phyloP scores from a whole-genome alignment of 257 asterid species.

The Nicotiana obtusifolia region DNA sequence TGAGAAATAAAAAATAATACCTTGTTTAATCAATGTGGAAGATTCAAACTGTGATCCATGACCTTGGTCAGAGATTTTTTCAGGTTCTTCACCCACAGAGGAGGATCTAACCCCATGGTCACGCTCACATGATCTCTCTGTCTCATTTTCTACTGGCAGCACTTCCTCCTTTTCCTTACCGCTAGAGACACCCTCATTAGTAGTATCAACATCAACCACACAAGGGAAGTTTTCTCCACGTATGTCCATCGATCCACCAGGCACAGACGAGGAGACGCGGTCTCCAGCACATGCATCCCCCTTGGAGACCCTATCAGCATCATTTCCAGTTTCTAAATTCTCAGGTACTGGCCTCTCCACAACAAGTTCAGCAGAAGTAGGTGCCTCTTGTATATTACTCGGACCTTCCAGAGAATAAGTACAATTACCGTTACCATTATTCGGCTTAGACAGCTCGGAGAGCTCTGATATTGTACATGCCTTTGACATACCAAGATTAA shows the following conservation, averaged over 20 bases:
- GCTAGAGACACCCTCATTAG: constrained; percentile 25
- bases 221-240: constrained; percentile 19
- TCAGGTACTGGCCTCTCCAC: constrained; percentile 27
- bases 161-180: constrained; percentile 17
- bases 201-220: constrained; percentile 23
- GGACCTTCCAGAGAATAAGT: constrained; percentile 22
- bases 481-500: constrained; percentile 12
- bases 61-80: constrained; percentile 17
- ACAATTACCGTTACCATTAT: constrained; percentile 16
- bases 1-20: constrained; percentile 21
- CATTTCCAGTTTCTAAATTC: constrained; percentile 25
- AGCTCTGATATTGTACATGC: constrained; percentile 1
- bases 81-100: background rate
- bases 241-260: constrained; percentile 30
- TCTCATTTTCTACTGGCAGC: constrained; percentile 18
- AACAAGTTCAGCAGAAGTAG: constrained; percentile 21
- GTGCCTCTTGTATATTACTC: constrained; percentile 12
- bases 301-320: constrained; percentile 18
- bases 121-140: background rate
- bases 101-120: constrained; percentile 1
- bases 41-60: constrained; percentile 29
- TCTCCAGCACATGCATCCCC: constrained; percentile 30
- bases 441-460: background rate
- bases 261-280: constrained; percentile 20
- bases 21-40: constrained; percentile 23